phyloP scores from a whole-genome alignment of 2,329 filamentous ascomycete genomes.

The Cordyceps militaris region DNA sequence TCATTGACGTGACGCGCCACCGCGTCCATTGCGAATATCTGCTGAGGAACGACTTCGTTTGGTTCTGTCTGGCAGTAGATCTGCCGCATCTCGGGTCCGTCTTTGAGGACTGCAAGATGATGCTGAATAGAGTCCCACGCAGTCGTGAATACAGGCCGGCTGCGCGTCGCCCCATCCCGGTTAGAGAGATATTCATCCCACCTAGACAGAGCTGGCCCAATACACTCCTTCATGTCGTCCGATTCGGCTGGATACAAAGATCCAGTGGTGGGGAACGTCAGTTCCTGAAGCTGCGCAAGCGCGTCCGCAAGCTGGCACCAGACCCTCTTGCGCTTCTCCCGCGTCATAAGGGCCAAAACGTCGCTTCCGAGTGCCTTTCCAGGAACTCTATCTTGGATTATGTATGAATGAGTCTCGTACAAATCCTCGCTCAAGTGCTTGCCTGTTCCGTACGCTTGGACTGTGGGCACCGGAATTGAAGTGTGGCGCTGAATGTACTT shows the following conservation, averaged over 20 bases:
- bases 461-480: background rate
- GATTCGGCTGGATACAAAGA: background rate
- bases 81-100: background rate
- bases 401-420: background rate
- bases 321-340: background rate
- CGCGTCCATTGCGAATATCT: background rate
- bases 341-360: background rate
- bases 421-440: background rate
- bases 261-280: background rate
- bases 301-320: background rate
- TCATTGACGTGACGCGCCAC: background rate
- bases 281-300: background rate
- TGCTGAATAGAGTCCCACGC: background rate
- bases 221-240: background rate
- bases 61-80: background rate
- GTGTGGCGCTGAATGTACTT: background rate
- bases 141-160: background rate
- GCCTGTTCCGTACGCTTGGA: background rate
- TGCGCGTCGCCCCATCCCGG: background rate
- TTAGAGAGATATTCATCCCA: background rate
- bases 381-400: background rate
- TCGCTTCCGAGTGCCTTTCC: background rate
- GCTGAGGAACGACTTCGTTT: background rate
- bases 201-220: background rate
- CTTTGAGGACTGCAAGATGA: background rate